Base-by-base conservation (phyloP, 2,329 filamentous ascomycete genomes). In the Xylaria sp. region DNA sequence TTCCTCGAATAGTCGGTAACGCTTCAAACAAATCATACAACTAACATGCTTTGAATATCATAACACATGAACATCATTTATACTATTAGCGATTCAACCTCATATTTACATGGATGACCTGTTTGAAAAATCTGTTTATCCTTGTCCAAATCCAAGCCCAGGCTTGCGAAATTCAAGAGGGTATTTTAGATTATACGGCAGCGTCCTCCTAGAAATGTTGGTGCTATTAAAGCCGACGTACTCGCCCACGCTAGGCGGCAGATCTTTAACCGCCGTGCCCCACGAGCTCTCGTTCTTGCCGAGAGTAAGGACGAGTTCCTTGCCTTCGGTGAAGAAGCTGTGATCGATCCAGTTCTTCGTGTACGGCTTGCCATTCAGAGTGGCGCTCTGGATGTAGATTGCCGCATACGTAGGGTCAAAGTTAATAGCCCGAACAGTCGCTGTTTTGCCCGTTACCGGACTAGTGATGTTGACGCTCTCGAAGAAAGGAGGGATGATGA, bases 401-500 rank as follows among this genome's bases (percentile, higher is more conserved):
- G 83, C 83, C 69, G 82, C 74, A 69, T 90, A 90, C 0, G 59
- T 75, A 0, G 87, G 76, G 61, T 92, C 90, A 68, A 91, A 92
- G 70, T 89, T 89, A 48, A 87, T 70, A 66, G 86, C 90, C 13
- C 83, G 81, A 8, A 93, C 82, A 0, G 82, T 87, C 0, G 90
- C 89, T 3, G 84, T 86, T 62, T 87, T 88, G 2, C 87, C 86
- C 0, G 88, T 91, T 15, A 86, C 75, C 0, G 83, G 83, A 65
- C 87, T 87, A 12, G 79, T 87, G 56, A 92, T 82, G 56, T 84
- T 86, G 1, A 92, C 82, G 56, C 83, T 81, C 68, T 85, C 81
- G 72, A 93, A 93, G 73, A 87, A 93, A 0, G 91, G 90, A 0
- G 90, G 87, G 0, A 81, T 91, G 70, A 92, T 90, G n/a, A 92